Evolutionary conservation across 2,329 filamentous ascomycete species (phyloP), one percentile per base, ranked within the genome.

Genomic region (Zalaria sp.): DNA sequence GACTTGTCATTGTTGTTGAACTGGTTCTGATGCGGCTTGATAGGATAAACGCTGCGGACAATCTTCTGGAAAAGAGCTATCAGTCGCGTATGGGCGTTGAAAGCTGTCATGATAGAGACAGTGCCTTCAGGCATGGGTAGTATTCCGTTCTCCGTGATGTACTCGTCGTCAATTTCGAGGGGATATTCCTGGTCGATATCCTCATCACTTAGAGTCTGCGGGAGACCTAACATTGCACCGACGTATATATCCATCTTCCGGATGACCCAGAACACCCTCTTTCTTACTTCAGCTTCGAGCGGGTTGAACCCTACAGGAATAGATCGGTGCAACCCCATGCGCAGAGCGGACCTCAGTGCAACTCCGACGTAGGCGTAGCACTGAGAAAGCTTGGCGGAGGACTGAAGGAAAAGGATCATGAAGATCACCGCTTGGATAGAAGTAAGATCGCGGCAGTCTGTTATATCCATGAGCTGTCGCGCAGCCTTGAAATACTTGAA

Each of bases 1-100:
- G 72, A 71, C 45, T 70, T 68, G 42, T 69, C 64, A 10, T 55
- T 57, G 6, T 64, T 60, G 38, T 53, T 52, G 27, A 46, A 47
- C 31, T 54, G 47, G 5, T 51, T 46, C 25, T 58, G 57, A 5
- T 60, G 60, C 11, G 63, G 64, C 51, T 79, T 77, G 46, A 78
- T 71, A 0, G 76, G 76, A 51, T 81, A 81, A 7, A 81, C 72
- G 41, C 75, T 73, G 51, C 70, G 72, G 39, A 78, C 73, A 37
- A 79, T 75, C 55, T 79, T 79, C 41, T 70, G 62, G 27, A 79
- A 59, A 32, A 79, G 69, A 34, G 66, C 63, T 4, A 75, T 67
- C 25, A 81, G 62, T 36, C 65, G 64, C 3, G 72, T 75, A 47
- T 80, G 75, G 2, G 73, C 72, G 53, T 79, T 79, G 47, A 71